Evolutionary conservation across 768 basidiomycete genomes (phyloP).

Genomic region (Pleurotus platypus): DNA sequence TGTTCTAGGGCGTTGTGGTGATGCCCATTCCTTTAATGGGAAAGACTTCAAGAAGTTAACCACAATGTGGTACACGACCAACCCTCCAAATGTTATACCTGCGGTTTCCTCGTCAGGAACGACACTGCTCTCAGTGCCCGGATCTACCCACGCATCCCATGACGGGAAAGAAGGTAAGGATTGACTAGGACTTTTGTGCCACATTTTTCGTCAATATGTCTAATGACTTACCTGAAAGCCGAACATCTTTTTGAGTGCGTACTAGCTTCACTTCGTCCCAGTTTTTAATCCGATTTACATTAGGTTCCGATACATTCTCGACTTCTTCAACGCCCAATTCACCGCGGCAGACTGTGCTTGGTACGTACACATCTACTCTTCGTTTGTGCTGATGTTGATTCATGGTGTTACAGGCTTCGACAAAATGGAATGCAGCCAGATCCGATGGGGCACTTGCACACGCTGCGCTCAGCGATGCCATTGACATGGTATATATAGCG

Average conservation of each 20-base stretch:
- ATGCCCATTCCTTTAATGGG: neutral
- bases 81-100: neutral
- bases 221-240: neutral
- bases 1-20: neutral
- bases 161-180: conserved; percentile 1
- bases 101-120: neutral
- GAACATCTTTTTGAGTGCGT: conserved; percentile 3
- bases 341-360: too few species aligned
- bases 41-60: neutral
- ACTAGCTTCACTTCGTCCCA: neutral
- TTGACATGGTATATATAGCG: neutral
- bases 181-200: neutral
- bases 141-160: neutral
- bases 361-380: too few species aligned
- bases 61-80: neutral
- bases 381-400: too few species aligned
- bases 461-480: neutral
- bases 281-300: neutral
- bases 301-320: neutral
- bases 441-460: neutral
- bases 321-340: too few species aligned
- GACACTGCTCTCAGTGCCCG: neutral
- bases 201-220: neutral
- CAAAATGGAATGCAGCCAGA: neutral
- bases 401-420: neutral